phyloP scores from a whole-genome alignment of 2,329 filamentous ascomycete genomes.

The Microdochium paspali region DNA sequence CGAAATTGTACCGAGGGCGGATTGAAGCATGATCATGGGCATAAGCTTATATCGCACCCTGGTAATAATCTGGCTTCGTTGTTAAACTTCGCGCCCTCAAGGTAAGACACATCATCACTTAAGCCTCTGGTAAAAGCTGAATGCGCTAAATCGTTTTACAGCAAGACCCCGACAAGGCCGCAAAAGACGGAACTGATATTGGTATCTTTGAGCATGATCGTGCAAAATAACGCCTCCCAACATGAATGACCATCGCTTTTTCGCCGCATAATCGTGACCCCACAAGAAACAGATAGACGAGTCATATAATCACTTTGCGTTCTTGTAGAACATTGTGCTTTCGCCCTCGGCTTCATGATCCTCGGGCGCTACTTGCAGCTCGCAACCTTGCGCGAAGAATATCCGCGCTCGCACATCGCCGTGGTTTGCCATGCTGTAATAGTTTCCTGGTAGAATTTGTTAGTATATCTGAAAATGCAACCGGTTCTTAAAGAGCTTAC shows the following conservation, averaged over 20 bases:
- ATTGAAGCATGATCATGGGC: no score
- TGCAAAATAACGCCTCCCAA: background rate
- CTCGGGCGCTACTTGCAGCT: slow-evolving; percentile 25
- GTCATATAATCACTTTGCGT: background rate
- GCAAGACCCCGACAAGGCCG: no score
- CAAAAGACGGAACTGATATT: slow-evolving; percentile 1
- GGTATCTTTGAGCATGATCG: background rate
- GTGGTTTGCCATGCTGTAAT: slow-evolving; percentile 84
- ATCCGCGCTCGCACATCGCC: slow-evolving; percentile 63
- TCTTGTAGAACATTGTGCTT: background rate
- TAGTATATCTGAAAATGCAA: slow-evolving; percentile 3
- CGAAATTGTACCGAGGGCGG: no score
- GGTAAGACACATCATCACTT: no score
- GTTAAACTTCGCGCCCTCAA: no score
- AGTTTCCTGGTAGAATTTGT: slow-evolving; percentile 58
- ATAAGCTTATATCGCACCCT: no score
- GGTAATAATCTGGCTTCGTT: no score
- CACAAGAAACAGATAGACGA: background rate
- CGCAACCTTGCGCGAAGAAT: slow-evolving; percentile 89
- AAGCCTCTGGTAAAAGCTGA: no score
- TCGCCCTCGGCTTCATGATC: slow-evolving; percentile 6
- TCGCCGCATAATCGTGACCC: background rate
- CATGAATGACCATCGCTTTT: background rate
- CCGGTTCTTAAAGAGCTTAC: slow-evolving; percentile 59
- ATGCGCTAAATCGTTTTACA: no score